A percentile compares a stretch with the other conserved stretches of the same genome.
Conservation (phyloP, 768 basidiomycete genomes). For the Suillus clintonianus region DNA sequence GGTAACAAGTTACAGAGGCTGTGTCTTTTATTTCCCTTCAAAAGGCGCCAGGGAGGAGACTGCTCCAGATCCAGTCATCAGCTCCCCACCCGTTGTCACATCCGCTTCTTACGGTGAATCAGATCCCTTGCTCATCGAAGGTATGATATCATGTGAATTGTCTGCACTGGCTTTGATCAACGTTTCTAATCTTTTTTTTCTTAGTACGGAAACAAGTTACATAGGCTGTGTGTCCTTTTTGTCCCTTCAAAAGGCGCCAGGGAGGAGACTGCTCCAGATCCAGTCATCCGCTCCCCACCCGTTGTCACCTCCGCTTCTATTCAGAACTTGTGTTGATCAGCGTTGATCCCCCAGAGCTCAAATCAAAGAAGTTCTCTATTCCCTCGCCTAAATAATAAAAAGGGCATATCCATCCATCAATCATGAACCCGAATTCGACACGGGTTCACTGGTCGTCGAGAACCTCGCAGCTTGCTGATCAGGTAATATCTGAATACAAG, state of each 20-base stretch:
- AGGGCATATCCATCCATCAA: constrained; percentile 23
- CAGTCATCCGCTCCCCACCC: constrained; percentile 11
- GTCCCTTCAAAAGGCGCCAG: constrained; percentile 20
- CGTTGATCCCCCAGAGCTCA: constrained; percentile 27
- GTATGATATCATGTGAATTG: too few relatives aligned
- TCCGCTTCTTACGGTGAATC: constrained; percentile 17
- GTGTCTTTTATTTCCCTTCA: constrained; percentile 10
- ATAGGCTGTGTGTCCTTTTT: constrained; percentile 18
- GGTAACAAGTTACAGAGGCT: constrained; percentile 8
- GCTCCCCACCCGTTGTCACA: constrained; percentile 12
- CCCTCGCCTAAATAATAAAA: constrained; percentile 41
- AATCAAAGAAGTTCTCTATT: constrained; percentile 35
- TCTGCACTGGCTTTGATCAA: constrained; percentile 27
- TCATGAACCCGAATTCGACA: constrained; percentile 38
- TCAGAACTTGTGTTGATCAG: constrained; percentile 31
- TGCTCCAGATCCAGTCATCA: constrained; percentile 2
- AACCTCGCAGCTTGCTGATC: too few relatives aligned
- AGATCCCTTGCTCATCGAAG: too few relatives aligned
- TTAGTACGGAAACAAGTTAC: too few relatives aligned
- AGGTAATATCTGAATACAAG: too few relatives aligned
- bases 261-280: constrained; percentile 1
- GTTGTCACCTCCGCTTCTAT: constrained; percentile 21
- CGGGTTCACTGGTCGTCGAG: constrained; percentile 36
- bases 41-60: constrained; percentile 17
- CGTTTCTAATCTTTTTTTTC: not conserved